Base-by-base conservation (phyloP, 352 stramenopile genomes). In the Globisporangium irregulare region DNA sequence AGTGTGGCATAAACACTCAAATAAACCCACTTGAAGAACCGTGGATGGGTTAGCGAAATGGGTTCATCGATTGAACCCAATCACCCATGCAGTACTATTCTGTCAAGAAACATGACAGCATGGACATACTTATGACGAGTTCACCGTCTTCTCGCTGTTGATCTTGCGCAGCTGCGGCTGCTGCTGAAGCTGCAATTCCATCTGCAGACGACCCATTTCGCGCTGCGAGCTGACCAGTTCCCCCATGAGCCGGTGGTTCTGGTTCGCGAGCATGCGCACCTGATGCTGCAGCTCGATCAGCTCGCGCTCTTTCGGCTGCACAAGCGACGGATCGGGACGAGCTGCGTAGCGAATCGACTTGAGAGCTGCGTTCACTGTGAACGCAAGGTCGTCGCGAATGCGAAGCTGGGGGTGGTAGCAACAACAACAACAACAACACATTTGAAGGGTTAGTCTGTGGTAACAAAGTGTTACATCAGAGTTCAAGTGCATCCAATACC, bases 291-390 rank as follows among this genome's bases (percentile, higher is more conserved):
- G 66, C 61, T 89, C 79, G 57, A 73, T 59, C 8, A 84, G 57
- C 22, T 82, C 74, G 29, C 73, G 67, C 24, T 81, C 75, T n/a
- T 66, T 74, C 4, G 77, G 67, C 27, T 78, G 62, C 20, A 77
- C 62, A 0, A 60, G 27, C 2, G 67, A 74, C 34, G 73, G 64
- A 27, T 80, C 77, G 8, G 62, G 53, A 0, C 76, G 75, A 32
- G 71, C 50, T 9, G 80, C 71, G 15, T 84, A 78, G 38, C 80
- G 75, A 57, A 93, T 92, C 9, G 87, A 94, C 61, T 87, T 87
- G 36, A 94, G 78, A 10, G 83, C 84, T 7, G 87, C 87, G 60
- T 93, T 93, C 20, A 92, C 84, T 46, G 82, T 92, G 70, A 90
- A 92, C 25, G 77, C 74, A 32, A 94, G 73, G 59, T 94, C 81